These are phyloP conservation scores for Phanerodontia chrysosporium DNA, from an alignment of 768 basidiomycete species.

Conservation along the genomic window DNA sequence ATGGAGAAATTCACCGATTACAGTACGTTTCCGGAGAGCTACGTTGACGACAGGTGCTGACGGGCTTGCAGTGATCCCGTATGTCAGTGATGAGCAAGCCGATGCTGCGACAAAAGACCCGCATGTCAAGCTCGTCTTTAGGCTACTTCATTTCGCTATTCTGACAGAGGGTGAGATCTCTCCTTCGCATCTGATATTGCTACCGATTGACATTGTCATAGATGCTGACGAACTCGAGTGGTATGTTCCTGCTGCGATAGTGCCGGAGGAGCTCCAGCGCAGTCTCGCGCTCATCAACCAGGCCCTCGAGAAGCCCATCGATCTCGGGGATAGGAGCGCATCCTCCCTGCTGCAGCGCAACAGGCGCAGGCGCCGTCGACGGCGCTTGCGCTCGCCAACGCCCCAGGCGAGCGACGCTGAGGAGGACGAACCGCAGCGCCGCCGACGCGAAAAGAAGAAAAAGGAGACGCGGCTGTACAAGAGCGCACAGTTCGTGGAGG, in stretches of 20 bases:
- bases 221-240: slow-evolving; percentile 76
- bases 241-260: slow-evolving; percentile 73
- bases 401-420: slow-evolving; percentile 45
- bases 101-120: slow-evolving; percentile 74
- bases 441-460: slow-evolving; percentile 44
- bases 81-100: slow-evolving; percentile 68
- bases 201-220: slow-evolving; percentile 20
- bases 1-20: slow-evolving; percentile 68
- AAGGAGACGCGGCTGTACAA: slow-evolving; percentile 77
- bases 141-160: slow-evolving; percentile 68
- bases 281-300: slow-evolving; percentile 75
- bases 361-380: slow-evolving; percentile 43
- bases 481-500: slow-evolving; percentile 87
- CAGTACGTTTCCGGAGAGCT: slow-evolving; percentile 42
- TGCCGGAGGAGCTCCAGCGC: slow-evolving; percentile 62
- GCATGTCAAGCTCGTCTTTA: slow-evolving; percentile 80
- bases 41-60: background rate
- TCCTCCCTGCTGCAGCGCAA: slow-evolving; percentile 69
- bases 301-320: slow-evolving; percentile 77
- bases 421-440: slow-evolving; percentile 31
- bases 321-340: slow-evolving; percentile 74
- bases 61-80: slow-evolving; percentile 60
- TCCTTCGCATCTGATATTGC: background rate
- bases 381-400: slow-evolving; percentile 34
- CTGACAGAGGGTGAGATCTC: slow-evolving; percentile 55